Base-by-base conservation (phyloP, 2,329 filamentous ascomycete species). In the Fusarium sp. region DNA sequence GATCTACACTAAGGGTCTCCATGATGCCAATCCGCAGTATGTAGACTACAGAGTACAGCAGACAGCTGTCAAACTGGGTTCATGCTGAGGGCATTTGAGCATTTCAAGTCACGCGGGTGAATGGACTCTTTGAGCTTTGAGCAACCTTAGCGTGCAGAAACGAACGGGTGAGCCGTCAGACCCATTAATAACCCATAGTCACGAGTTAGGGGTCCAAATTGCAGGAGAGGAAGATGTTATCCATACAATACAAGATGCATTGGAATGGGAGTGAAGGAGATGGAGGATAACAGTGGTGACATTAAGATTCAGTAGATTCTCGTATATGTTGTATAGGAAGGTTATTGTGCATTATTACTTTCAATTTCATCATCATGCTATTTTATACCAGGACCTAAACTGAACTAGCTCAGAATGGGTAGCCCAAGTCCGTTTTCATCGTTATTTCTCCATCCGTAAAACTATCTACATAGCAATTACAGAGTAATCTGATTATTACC, bases 161-260 rank as follows among this genome's bases (percentile, higher is more conserved):
- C 47, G 35, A 54, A 47, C 54, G 56, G 54, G 57, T 52, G 11
- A 9, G 7, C 11, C 46, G 58, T 54, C 60, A 54, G 66, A 51
- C 57, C 57, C 41, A 60, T 65, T 41, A 58, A 49, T 59, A 61
- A 42, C 11, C 47, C 35, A 42, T 50, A 41, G 17, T 37, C 21
- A 48, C 42, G 35, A 29, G 35, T 50, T 68, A 71, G 65, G 67
- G 67, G 70, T 72, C 58, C 69, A 67, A 62, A 52, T 57, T 51
- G 25, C 37, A 33, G 59, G 48, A 55, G 43, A 53, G 46, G 25
- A 47, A 55, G 39, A n/a, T 35, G 15, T 21, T 36, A 20, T 31
- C 6, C 29, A 11, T 31, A 31, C 29, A 6, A 31, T 31, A 31
- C 13, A 14, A 13, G 7, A 36, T 6, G 31, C 7, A 33, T 15